Evolutionary conservation across 2,329 filamentous ascomycete genomes (phyloP).

Genomic region (Fusarium sp.): DNA sequence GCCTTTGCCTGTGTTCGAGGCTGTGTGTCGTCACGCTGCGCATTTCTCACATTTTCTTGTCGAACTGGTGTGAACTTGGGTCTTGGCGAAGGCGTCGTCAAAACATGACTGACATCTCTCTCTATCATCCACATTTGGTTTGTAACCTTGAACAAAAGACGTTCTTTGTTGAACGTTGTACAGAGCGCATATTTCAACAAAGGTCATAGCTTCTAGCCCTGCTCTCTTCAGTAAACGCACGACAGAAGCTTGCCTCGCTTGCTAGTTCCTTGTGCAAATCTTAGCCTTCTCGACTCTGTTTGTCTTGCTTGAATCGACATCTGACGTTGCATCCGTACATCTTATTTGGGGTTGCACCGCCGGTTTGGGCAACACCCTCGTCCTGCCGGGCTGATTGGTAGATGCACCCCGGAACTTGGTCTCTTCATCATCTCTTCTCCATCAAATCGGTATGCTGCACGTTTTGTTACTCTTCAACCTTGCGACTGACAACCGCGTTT

Average conservation of each 20-base stretch:
- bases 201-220: slow-evolving; percentile 6
- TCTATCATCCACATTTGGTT: not conserved
- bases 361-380: slow-evolving; percentile 41
- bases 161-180: slow-evolving; percentile 7
- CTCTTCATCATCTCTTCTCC: slow-evolving; percentile 43
- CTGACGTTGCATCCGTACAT: slow-evolving; percentile 42
- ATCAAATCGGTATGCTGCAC: slow-evolving; percentile 48
- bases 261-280: slow-evolving; percentile 21
- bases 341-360: slow-evolving; percentile 41
- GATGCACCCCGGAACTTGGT: slow-evolving; percentile 42
- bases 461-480: slow-evolving; percentile 39
- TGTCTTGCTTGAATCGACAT: slow-evolving; percentile 36
- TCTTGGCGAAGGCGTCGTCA: slow-evolving; percentile 34
- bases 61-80: slow-evolving; percentile 42
- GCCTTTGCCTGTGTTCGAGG: slow-evolving; percentile 39
- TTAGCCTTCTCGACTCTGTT: slow-evolving; percentile 22
- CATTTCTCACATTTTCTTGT: slow-evolving; percentile 28
- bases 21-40: slow-evolving; percentile 47
- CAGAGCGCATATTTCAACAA: slow-evolving; percentile 7
- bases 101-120: slow-evolving; percentile 1
- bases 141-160: slow-evolving; percentile 1
- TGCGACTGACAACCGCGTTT: slow-evolving; percentile 38
- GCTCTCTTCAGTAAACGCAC: slow-evolving; percentile 1
- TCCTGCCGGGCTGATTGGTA: slow-evolving; percentile 44
- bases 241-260: slow-evolving; percentile 26